Evolutionary conservation across 75 land plant species (phyloP).

Genomic region (Picea sitchensis): DNA sequence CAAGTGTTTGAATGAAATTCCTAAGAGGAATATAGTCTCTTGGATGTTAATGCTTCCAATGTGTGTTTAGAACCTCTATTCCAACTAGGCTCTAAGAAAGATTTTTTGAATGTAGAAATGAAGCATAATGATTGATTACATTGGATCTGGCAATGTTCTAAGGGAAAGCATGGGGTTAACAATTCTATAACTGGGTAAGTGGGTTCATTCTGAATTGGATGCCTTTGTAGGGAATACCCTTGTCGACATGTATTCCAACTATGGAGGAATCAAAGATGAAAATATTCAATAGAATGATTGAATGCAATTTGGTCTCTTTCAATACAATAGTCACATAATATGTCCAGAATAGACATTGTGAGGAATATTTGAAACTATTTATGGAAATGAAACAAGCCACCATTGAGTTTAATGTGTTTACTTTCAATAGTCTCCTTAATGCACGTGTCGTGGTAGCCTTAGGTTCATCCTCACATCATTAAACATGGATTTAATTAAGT

Average conservation of each 20-base stretch:
- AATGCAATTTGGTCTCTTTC: slow-evolving; percentile 8
- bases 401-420: neutral
- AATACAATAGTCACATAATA: slow-evolving; percentile 12
- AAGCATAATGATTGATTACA: too few species aligned
- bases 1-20: too few species aligned
- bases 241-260: neutral
- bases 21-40: too few species aligned
- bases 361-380: slow-evolving; percentile 3
- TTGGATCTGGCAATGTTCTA: too few species aligned
- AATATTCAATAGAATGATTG: neutral
- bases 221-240: slow-evolving; percentile 26
- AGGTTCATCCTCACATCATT: slow-evolving; percentile 1
- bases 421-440: slow-evolving; percentile 4
- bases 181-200: too few species aligned
- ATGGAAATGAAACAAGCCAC: slow-evolving; percentile 2
- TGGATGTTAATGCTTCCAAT: too few species aligned
- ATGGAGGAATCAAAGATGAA: neutral
- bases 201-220: slow-evolving; percentile 13
- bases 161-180: too few species aligned
- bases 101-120: too few species aligned
- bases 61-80: too few species aligned
- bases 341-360: neutral
- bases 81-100: too few species aligned
- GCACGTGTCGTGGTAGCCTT: neutral
- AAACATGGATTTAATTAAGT: neutral